A percentile compares a stretch with the other conserved stretches of the same genome.
phyloP scores from a whole-genome alignment of 768 basidiomycete species.

The Pluteus cervinus region DNA sequence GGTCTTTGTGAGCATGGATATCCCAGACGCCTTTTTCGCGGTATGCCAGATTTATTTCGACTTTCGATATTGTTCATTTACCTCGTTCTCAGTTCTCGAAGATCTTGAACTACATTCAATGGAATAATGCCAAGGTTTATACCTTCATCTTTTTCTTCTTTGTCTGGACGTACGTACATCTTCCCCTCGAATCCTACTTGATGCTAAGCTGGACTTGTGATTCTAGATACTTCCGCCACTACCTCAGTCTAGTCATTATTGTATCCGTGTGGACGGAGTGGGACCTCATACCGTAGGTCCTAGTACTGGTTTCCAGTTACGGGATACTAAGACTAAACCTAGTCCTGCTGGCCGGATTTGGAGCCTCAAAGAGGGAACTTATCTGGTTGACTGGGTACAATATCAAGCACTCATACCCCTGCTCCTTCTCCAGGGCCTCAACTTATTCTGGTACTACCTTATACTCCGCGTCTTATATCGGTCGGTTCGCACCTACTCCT shows the following conservation, averaged over 20 bases:
- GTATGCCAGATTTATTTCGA: conserved; percentile 42
- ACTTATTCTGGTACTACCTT: conserved; percentile 90
- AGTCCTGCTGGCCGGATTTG: conserved; percentile 55
- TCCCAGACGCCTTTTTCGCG: conserved; percentile 85
- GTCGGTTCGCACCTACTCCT: conserved; percentile 34
- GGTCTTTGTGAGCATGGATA: conserved; percentile 95
- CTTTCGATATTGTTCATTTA: conserved; percentile 1
- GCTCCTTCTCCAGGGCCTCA: conserved; percentile 71
- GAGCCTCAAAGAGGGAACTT: conserved; percentile 57
- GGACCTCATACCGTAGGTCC: conserved; percentile 63
- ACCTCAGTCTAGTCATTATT: conserved; percentile 79
- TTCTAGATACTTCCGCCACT: conserved; percentile 90
- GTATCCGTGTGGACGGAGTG: conserved; percentile 84
- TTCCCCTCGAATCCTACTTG: neutral
- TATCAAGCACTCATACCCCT: conserved; percentile 78
- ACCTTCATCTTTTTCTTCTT: conserved; percentile 60
- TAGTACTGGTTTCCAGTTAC: neutral
- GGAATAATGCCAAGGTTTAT: conserved; percentile 53
- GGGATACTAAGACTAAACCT: conserved; percentile 5
- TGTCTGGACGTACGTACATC: conserved; percentile 71
- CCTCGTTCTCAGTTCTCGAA: conserved; percentile 60
- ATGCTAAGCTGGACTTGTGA: conserved; percentile 4
- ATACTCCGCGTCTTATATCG: conserved; percentile 72
- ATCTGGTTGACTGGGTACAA: conserved; percentile 73
- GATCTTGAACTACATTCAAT: conserved; percentile 80